Evolutionary conservation across 2,329 filamentous ascomycete genomes (phyloP).

Genomic region (Pseudogymnoascus sp.): DNA sequence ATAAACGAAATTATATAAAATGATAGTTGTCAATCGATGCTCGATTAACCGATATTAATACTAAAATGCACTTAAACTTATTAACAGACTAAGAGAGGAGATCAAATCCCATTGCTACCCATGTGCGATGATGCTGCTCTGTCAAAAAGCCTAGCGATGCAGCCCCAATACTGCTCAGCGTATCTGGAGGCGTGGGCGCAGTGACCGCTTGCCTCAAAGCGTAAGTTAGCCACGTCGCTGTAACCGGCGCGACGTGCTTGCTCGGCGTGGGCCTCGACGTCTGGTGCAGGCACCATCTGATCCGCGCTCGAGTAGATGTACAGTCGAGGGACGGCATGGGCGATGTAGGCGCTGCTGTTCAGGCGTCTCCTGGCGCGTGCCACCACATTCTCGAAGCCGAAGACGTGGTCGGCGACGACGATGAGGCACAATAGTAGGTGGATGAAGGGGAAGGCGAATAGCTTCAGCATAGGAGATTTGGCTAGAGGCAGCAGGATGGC

Average conservation of each 20-base stretch:
- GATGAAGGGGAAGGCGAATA: neutral
- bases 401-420: conserved; percentile 47
- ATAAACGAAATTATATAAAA: neutral
- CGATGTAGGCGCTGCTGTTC: neutral
- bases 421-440: conserved; percentile 46
- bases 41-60: neutral
- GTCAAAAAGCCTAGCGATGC: neutral
- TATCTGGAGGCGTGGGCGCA: neutral
- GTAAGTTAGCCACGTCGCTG: neutral
- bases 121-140: neutral
- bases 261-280: neutral
- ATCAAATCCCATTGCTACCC: neutral
- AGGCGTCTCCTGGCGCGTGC: neutral
- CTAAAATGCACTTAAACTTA: neutral
- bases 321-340: neutral
- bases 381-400: neutral
- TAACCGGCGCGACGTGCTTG: neutral
- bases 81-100: neutral
- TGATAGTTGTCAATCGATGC: neutral
- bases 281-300: neutral
- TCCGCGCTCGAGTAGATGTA: neutral
- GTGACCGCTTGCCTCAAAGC: neutral
- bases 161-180: neutral
- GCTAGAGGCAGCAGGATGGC: neutral
- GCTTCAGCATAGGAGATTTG: neutral